Base-by-base conservation (phyloP, 768 basidiomycete genomes). In the Chalciporus piperatus region DNA sequence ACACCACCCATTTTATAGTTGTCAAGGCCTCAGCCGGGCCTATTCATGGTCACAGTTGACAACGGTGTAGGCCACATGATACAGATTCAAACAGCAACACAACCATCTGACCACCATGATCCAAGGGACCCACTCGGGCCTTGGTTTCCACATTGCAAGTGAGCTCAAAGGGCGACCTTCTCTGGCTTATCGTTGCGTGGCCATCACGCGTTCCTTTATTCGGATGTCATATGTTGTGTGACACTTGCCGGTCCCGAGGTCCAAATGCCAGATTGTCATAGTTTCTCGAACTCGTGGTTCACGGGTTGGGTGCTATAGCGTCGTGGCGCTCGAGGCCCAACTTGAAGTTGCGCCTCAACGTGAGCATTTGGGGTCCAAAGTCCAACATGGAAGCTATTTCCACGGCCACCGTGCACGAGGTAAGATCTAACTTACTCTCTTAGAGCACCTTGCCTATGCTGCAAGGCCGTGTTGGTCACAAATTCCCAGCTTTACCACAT, bases 241-340 rank as follows among this genome's bases (percentile, higher is more conserved):
- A 45, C 32, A 41, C 39, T 41, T 30, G 54, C 51, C 65, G 60
- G 64, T 48, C 55, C 65, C 63, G 65, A 65, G 57, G 59, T 40
- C 23, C 53, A 35, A 27, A 47, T 13, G 51, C 20, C 58, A 49
- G 54, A 56, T 55, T 28, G 14, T 17, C 42, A 32, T 32, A 13
- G 30, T 38, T 38, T 37, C 45, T 32, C 14, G 33, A 9, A 14
- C 35, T 44, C 25, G 27, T 44, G 45, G 45, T 17, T 32, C 8
- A 3, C 44, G 30, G n/a, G 44, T 32, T 33, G 44, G 17, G 59
- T 28, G 43, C 38, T 28, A 45, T 44, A 53, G 27, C 27, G 27
- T 27, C 27, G 9, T 27, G 27, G 27, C 27, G 27, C 27, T 27
- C 27, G 27, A 27, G 27, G 27, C 27, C 27, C 25, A 40, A 47